phyloP scores from a whole-genome alignment of 2,329 filamentous ascomycete genomes.

The Alternaria triticina region DNA sequence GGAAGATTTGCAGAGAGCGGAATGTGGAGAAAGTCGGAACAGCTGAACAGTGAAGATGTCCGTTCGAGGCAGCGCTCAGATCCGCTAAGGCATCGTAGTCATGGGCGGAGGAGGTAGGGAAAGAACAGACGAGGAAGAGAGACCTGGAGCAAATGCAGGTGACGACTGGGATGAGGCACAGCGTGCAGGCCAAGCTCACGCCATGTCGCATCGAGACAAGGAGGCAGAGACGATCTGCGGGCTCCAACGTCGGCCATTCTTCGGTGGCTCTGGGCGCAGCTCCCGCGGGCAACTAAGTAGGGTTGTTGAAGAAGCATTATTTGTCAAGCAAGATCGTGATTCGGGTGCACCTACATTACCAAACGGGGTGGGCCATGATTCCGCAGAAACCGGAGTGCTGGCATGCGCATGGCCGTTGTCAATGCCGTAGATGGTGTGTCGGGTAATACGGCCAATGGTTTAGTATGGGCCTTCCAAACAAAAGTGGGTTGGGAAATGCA shows the following conservation, averaged over 20 bases:
- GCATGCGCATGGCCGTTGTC: not conserved
- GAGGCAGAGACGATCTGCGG: slow-evolving; percentile 23
- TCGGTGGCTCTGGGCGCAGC: slow-evolving; percentile 30
- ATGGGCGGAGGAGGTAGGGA: slow-evolving; percentile 10
- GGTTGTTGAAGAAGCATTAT: slow-evolving; percentile 13
- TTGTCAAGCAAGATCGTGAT: slow-evolving; percentile 23
- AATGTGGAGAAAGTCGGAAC: slow-evolving; percentile 5
- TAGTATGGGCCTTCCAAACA: not conserved
- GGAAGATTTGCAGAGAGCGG: slow-evolving; percentile 3
- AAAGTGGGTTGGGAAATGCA: slow-evolving; percentile 15
- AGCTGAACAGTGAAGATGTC: slow-evolving; percentile 17
- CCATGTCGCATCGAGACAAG: slow-evolving; percentile 27
- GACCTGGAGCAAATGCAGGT: slow-evolving; percentile 19
- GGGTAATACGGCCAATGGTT: slow-evolving; percentile 4
- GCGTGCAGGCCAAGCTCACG: slow-evolving; percentile 9
- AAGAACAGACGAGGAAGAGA: slow-evolving; percentile 21
- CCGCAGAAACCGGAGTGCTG: slow-evolving; percentile 1
- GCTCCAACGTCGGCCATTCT: slow-evolving; percentile 37
- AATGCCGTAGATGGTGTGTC: slow-evolving; percentile 2
- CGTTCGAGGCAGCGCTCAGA: slow-evolving; percentile 10
- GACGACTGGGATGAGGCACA: slow-evolving; percentile 14
- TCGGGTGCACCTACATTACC: slow-evolving; percentile 1
- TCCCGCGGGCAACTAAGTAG: slow-evolving; percentile 8
- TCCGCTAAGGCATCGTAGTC: slow-evolving; percentile 14
- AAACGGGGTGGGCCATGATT: not conserved